phyloP scores from a whole-genome alignment of 1,139 yeast genomes.

The Kurtzmaniella natalensis region DNA sequence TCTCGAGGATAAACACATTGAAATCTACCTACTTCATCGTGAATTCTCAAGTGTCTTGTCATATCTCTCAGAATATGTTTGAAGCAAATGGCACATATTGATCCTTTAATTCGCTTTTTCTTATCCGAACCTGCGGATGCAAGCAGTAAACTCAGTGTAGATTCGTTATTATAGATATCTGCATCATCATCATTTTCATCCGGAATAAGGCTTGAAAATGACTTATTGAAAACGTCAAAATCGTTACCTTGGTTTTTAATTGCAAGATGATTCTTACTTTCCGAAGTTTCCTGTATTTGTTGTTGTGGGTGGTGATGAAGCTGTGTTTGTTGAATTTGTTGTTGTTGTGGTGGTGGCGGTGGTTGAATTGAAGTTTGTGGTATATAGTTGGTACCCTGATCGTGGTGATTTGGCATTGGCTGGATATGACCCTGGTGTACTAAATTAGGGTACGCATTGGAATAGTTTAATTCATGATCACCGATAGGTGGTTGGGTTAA shows the following conservation, averaged over 20 bases:
- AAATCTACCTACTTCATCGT: slow-evolving; percentile 44
- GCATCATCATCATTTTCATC: too few relatives aligned
- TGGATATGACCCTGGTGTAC: too few relatives aligned
- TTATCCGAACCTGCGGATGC: slow-evolving; percentile 9
- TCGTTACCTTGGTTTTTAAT: too few relatives aligned
- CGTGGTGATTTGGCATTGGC: too few relatives aligned
- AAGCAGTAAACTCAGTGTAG: neutral
- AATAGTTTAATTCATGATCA: too few relatives aligned
- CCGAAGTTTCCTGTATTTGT: too few relatives aligned
- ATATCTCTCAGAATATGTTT: slow-evolving; percentile 42
- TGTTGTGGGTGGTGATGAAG: neutral
- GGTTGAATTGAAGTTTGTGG: neutral
- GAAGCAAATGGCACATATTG: slow-evolving; percentile 38
- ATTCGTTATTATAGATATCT: neutral
- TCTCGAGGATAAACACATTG: slow-evolving; percentile 42
- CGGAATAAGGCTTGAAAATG: too few relatives aligned
- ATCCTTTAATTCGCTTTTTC: slow-evolving; percentile 36
- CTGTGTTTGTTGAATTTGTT: neutral
- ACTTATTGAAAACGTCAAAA: too few relatives aligned
- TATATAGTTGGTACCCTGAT: too few relatives aligned
- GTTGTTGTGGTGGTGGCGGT: neutral
- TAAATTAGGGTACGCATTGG: too few relatives aligned
- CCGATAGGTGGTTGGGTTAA: too few relatives aligned
- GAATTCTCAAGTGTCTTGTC: slow-evolving; percentile 44
- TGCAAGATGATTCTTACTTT: too few relatives aligned